Base-by-base conservation (phyloP, 164 flowering plant species). In the Magnolia kwangsiensis region DNA sequence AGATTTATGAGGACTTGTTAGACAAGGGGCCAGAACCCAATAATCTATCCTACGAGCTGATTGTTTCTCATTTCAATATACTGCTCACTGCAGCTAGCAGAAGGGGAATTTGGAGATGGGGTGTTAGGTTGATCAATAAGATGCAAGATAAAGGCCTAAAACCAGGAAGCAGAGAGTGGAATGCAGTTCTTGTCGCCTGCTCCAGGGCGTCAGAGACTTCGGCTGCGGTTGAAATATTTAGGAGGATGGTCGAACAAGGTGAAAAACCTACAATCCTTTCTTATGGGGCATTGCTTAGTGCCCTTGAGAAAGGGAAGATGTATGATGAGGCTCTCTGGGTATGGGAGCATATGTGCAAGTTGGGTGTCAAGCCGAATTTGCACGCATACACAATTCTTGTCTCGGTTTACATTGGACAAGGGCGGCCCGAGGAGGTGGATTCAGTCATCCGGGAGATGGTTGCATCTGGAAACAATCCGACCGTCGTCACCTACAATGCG, bases 91-190 rank as follows among this genome's bases (percentile, higher is more conserved):
- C 98, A 49, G 98, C 98, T 63, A 84, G 85, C 70, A 94, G 80
- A 77, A 83, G 85, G 80, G 98, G 99, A 19, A 92, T 89, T 77
- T 94, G 99, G 99, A 89, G 88, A 83, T 92, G 97, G 98, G 98
- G 97, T 50, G 82, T 93, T 55, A 84, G 94, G 78, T 80, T 96
- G 82, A 82, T 96, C 13, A 84, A 94, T 82, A 92, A 90, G 77
- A 96, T 96, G 99, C 95, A 96, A 82, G 96, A 92, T 9, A 92
- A 92, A 80, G 98, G 98, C 31, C 82, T 94, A 19, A 96, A 88
- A 82, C 95, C 93, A 2, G 86, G 96, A 72, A 88, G 89, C 78
- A 83, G 87, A 76, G 93, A 93, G 67, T 96, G 99, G 99, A 92
- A 96, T 83, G 89, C 99, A 19, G 98, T 93, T 74, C 98, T 96